A percentile compares a stretch with the other conserved stretches of the same genome.
phyloP scores from a whole-genome alignment of 2,329 filamentous ascomycete species.

The Fusarium dimerum region DNA sequence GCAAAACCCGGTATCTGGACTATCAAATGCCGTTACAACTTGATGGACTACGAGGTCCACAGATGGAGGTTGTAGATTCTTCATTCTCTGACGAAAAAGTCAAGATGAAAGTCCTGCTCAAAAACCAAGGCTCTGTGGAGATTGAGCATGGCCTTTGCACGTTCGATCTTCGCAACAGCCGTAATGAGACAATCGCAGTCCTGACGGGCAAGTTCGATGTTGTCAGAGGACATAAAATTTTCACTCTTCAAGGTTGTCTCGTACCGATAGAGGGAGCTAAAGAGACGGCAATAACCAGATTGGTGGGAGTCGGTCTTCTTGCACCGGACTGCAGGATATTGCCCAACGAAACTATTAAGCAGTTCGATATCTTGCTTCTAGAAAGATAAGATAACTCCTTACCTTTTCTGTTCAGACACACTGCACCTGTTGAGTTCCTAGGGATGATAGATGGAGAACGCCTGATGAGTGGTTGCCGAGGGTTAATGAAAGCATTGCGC shows the following conservation, averaged over 20 bases:
- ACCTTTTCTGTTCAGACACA: no score
- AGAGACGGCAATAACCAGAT: slow-evolving; percentile 19
- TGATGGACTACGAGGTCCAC: slow-evolving; percentile 28
- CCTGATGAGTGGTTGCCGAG: no score
- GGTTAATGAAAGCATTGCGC: no score
- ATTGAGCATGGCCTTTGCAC: slow-evolving; percentile 32
- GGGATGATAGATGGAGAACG: no score
- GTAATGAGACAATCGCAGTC: slow-evolving; percentile 27
- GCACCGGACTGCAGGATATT: neutral
- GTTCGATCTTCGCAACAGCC: slow-evolving; percentile 34
- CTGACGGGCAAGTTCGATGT: slow-evolving; percentile 33
- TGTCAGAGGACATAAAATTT: slow-evolving; percentile 28
- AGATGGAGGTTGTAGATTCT: slow-evolving; percentile 22
- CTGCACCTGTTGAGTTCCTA: no score
- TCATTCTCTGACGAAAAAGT: slow-evolving; percentile 18
- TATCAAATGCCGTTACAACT: slow-evolving; percentile 25
- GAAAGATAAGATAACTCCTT: neutral
- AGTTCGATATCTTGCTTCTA: neutral
- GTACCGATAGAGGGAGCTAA: slow-evolving; percentile 8
- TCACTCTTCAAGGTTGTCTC: slow-evolving; percentile 27
- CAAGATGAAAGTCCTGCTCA: slow-evolving; percentile 24
- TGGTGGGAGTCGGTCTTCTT: slow-evolving; percentile 26
- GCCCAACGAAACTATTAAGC: neutral
- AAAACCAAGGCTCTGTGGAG: slow-evolving; percentile 34
- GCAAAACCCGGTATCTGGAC: slow-evolving; percentile 10